Evolutionary conservation across 805 yeast species (phyloP).

Genomic region (Myxozyma mucilagina): DNA sequence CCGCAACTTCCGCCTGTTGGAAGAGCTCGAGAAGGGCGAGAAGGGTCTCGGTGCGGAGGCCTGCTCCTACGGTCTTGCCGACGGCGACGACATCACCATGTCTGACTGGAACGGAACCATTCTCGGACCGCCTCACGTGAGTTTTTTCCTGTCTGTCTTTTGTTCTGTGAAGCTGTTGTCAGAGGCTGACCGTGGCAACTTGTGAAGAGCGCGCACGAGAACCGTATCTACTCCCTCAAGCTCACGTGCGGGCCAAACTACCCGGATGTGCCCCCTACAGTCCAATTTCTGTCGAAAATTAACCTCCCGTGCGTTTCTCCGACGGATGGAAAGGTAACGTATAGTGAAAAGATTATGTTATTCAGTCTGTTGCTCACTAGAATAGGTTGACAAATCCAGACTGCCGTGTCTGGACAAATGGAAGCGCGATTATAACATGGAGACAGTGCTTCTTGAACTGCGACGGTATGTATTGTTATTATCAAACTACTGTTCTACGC

Average conservation of each 20-base stretch:
- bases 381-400: conserved; percentile 47
- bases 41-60: conserved; percentile 97
- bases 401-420: conserved; percentile 76
- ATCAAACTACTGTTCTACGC: neutral
- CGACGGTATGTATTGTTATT: conserved; percentile 50
- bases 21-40: conserved; percentile 97
- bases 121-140: conserved; percentile 86
- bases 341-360: neutral
- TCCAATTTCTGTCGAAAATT: conserved; percentile 76
- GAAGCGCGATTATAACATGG: conserved; percentile 92
- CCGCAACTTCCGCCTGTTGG: conserved; percentile 89
- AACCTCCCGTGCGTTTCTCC: conserved; percentile 89
- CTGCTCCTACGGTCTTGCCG: conserved; percentile 90
- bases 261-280: conserved; percentile 87
- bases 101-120: conserved; percentile 98
- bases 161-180: neutral
- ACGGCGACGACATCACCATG: conserved; percentile 89
- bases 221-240: conserved; percentile 82
- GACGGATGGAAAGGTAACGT: conserved; percentile 49
- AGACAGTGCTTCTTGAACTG: conserved; percentile 82
- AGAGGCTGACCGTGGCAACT: neutral
- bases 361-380: neutral
- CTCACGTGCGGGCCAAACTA: conserved; percentile 80
- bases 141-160: neutral
- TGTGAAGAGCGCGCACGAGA: conserved; percentile 68